Evolutionary conservation across 2,329 filamentous ascomycete genomes (phyloP), one percentile per base, ranked within the genome.

Genomic region (Phoma sp.): DNA sequence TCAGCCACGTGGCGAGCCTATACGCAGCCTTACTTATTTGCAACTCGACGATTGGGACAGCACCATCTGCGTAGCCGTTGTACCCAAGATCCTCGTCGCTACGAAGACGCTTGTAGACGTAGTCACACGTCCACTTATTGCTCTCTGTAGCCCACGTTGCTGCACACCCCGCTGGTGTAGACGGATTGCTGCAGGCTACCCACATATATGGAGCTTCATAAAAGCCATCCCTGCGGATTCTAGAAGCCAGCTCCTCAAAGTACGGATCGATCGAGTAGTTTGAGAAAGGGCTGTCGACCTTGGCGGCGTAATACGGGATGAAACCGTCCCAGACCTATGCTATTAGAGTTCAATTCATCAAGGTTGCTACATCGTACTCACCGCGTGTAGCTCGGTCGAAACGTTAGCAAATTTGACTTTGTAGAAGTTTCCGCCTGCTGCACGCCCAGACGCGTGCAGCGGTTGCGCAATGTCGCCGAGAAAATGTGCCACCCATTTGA

Each of bases 401-500:
- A 61, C 51, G 25, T 67, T 64, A 4, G 61, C 69, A 58, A 77
- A 78, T 51, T 61, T 76, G 43, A 77, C 76, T 22, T 62, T 68
- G 52, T 72, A 69, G 10, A 64, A 64, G 50, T 78, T 78, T 0
- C 77, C 77, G 13, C 77, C 77, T 6, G 67, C 65, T 19, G 70
- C 74, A 6, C 71, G 61, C 13, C 71, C 73, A 15, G 72, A 76
- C 10, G 75, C 73, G 61, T 79, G 76, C 17, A 79, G 65, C 1
- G 77, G 77, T 61, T 79, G 76, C 6, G 72, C 65, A 12, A 78
- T 74, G 43, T 79, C 77, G 17, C 76, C 76, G 8, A 77, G 38
- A 55, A 77, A 78, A 60, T 79, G 76, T 4, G 71, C 63, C 3
- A 76, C 69, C 74, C 76, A 78, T 44, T 76, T 77, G 31, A 78